Base-by-base conservation (phyloP, 2,329 filamentous ascomycete species). In the Claviceps africana region DNA sequence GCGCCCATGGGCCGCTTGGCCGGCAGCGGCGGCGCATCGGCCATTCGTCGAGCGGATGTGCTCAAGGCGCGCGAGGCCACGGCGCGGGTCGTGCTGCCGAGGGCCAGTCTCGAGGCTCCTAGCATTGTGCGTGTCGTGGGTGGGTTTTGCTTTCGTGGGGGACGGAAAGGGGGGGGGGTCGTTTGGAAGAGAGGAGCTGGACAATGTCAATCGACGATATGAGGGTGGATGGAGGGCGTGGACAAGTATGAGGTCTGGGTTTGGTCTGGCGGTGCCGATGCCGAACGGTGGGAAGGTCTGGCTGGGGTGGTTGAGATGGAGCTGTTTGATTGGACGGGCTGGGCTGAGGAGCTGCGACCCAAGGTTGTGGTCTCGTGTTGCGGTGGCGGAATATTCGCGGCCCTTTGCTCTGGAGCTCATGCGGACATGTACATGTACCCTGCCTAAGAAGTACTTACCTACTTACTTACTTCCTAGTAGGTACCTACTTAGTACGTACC, bases 1-100 rank as follows among this genome's bases (percentile, higher is more conserved):
- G 78, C 78, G 58, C 78, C 78, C 54, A 81, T 69, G 46, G 78
- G 78, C 67, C 74, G 78, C 61, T 75, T 72, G 51, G 74, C 71
- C n/a, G 76, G 76, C 54, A 81, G 68, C 37, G 75, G 70, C 51
- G 75, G 70, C 52, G 70, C 64, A 47, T 69, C 70, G 55, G 62
- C 62, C 64, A 70, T 63, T 66, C 73, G 61, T 70, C 68, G 61
- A 69, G 71, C 55, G 39, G 76, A 76, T 47, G 74, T 75, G 70
- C 73, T 72, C 65, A 81, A 80, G 63, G 60, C 63, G 61, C 61
- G 65, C 55, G 62, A 58, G 58, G 62, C 57, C 59, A 68, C 54
- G 60, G 65, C 59, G 63, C 67, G 66, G 59, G 67, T 67, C 60
- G 64, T 65, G 56, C 65, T 65, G 49, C 31, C 10, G 7, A 70